Conservation (phyloP, 495 filamentous ascomycete genomes). For the Aspergillus panamensis region DNA sequence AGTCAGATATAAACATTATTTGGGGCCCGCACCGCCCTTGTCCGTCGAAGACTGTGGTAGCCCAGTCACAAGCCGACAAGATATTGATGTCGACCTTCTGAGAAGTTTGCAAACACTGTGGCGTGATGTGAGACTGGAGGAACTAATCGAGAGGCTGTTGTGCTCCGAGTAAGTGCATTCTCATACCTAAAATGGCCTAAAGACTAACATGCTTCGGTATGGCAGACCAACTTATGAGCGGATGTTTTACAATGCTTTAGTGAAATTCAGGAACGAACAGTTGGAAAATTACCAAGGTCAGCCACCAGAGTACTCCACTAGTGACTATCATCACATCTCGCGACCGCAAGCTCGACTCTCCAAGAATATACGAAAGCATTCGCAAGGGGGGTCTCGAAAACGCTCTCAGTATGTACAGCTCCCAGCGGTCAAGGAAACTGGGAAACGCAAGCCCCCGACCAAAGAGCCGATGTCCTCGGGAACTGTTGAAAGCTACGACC, state of each 20-base stretch:
- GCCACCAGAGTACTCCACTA: conserved; percentile 71
- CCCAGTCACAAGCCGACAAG: conserved; percentile 45
- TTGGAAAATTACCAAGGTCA: conserved; percentile 77
- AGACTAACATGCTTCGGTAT: conserved; percentile 5
- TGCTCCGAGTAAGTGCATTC: conserved; percentile 59
- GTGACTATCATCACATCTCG: conserved; percentile 81
- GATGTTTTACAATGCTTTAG: conserved; percentile 80
- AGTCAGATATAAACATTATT: conserved; percentile 44
- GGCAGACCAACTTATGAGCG: conserved; percentile 80
- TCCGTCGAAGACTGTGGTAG: conserved; percentile 52
- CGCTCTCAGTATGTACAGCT: conserved; percentile 54
- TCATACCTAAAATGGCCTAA: too few species aligned
- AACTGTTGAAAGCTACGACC: conserved; percentile 70
- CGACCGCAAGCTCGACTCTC: conserved; percentile 48
- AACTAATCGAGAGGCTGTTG: conserved; percentile 61
- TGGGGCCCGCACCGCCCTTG: conserved; percentile 53
- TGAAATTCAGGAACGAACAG: conserved; percentile 74
- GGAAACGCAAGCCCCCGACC: conserved; percentile 37
- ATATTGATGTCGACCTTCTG: conserved; percentile 75
- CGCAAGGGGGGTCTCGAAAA: conserved; percentile 44
- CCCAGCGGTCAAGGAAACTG: conserved; percentile 52
- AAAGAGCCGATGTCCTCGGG: conserved; percentile 45
- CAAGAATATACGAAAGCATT: conserved; percentile 30
- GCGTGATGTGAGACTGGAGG: conserved; percentile 74
- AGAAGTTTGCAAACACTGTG: conserved; percentile 82